Evolutionary conservation across 805 yeast genomes (phyloP).

Genomic region (Monosporozyma yasuniensis): DNA sequence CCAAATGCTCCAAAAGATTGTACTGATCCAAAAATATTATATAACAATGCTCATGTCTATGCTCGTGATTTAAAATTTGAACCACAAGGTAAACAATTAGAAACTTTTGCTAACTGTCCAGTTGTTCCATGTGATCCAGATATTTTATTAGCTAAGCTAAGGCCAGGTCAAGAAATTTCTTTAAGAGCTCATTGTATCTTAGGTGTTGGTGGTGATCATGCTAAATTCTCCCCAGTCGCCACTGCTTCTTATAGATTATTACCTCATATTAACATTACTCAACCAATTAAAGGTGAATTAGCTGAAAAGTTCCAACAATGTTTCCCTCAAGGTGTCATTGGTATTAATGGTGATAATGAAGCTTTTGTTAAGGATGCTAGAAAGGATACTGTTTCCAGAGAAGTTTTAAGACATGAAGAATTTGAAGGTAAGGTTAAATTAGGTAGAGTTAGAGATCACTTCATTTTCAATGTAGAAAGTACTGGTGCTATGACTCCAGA

Average conservation of each 20-base stretch:
- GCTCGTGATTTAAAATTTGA: constrained; percentile 84
- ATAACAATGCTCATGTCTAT: constrained; percentile 77
- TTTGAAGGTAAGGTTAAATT: constrained; percentile 81
- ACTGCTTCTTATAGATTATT: constrained; percentile 92
- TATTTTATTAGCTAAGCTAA: constrained; percentile 78
- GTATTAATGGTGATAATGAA: constrained; percentile 50
- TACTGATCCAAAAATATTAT: constrained; percentile 75
- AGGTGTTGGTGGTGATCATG: constrained; percentile 92
- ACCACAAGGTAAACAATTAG: constrained; percentile 83
- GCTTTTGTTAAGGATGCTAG: constrained; percentile 86
- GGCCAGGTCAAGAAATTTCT: constrained; percentile 95
- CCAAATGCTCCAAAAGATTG: constrained; percentile 72
- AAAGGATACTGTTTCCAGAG: constrained; percentile 94
- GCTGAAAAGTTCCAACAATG: constrained; percentile 79
- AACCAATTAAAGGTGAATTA: constrained; percentile 65
- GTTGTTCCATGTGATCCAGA: constrained; percentile 80
- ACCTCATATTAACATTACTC: constrained; percentile 72
- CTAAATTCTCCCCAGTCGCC: constrained; percentile 93
- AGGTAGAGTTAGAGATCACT: constrained; percentile 87
- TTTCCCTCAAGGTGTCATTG: constrained; percentile 91
- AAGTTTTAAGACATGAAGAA: constrained; percentile 88
- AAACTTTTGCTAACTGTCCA: constrained; percentile 54
- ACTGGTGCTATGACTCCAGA: constrained; percentile 97
- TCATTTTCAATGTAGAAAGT: constrained; percentile 88
- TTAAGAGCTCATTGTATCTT: constrained; percentile 82